Evolutionary conservation across 1,284 basidiomycete genomes (phyloP).

Genomic region (Volvariella volvacea): DNA sequence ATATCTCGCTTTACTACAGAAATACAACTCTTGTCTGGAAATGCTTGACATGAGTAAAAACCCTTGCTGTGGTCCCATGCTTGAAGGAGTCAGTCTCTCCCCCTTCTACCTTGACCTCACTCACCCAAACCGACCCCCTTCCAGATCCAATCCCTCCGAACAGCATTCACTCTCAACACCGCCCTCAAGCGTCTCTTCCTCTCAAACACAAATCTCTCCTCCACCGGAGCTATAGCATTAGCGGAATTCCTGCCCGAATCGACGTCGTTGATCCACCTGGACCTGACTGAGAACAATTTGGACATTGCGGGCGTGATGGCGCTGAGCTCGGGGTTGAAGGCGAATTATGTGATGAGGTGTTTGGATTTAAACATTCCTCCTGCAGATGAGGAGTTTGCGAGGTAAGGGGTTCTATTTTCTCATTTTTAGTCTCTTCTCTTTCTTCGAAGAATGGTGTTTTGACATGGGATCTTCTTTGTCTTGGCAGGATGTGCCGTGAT

Average conservation of each 20-base stretch:
- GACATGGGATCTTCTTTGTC: constrained; percentile 9
- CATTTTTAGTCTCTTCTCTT: no score
- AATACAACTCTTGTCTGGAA: constrained; percentile 93
- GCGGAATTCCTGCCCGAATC: constrained; percentile 96
- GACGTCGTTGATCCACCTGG: constrained; percentile 80
- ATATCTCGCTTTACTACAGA: constrained; percentile 38
- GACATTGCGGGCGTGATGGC: constrained; percentile 93
- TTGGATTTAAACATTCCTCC: constrained; percentile 91
- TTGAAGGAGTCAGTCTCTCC: constrained; percentile 69
- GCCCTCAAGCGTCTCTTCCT: constrained; percentile 92
- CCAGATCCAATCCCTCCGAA: constrained; percentile 83
- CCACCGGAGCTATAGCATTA: constrained; percentile 87
- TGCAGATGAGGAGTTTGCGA: constrained; percentile 84
- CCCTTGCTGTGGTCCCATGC: constrained; percentile 82
- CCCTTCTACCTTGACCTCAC: background rate
- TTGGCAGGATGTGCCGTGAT: constrained; percentile 71
- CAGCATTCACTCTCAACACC: constrained; percentile 89
- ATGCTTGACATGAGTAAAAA: constrained; percentile 92
- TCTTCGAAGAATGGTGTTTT: constrained; percentile 1
- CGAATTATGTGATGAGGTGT: constrained; percentile 83
- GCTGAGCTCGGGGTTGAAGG: constrained; percentile 77
- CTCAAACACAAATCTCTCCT: constrained; percentile 75
- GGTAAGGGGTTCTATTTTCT: no score
- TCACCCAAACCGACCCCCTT: background rate
- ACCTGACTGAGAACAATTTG: constrained; percentile 76